Base-by-base conservation (phyloP, 306 rosid genomes). In the Calophaca sinica region DNA sequence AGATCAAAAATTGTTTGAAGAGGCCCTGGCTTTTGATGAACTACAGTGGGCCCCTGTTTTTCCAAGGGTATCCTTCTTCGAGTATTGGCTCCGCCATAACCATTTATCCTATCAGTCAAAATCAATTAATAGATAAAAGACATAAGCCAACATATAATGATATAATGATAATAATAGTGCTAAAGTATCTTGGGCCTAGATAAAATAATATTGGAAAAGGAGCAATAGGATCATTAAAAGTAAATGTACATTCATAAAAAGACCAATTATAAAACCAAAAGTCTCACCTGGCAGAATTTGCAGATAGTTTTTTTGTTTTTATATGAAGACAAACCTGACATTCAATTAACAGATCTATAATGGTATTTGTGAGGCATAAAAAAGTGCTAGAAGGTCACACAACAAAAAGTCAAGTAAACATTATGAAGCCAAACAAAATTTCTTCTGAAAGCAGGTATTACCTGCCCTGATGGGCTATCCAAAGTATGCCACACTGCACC, bases 381-480 rank as follows among this genome's bases (percentile, higher is more conserved):
- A 57, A 55, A 63, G 57, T 49, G 68, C 39, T 29, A 31, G 54
- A 57, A 76, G 61, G 31, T 38, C 66, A 81, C 69, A 33, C 13
- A 48, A 55, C 55, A 57, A 79, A 61, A 68, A 70, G 45, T 29
- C 72, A 73, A 73, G 39, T 6, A 42, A 61, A 72, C 55, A 31
- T 35, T 53, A 48, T 46, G 49, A 63, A 80, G 65, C 78, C 69
- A 60, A 83, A 62, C 14, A 70, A 67, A 60, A 36, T 10, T 33
- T 48, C 28, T 61, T 79, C 61, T 31, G 74, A 59, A 57, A 44
- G 46, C 39, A 60, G 58, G 74, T 39, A 71, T 72, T 80, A 94
- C 99, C 99, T 94, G 99, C 78, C 99, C 99, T 13, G 99, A 90
- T 67, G 90, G 14, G 84, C 94, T 94, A 77, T 94, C 89, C 82